phyloP scores from a whole-genome alignment of 2,329 filamentous ascomycete species.

The Exserohilum turcica region DNA sequence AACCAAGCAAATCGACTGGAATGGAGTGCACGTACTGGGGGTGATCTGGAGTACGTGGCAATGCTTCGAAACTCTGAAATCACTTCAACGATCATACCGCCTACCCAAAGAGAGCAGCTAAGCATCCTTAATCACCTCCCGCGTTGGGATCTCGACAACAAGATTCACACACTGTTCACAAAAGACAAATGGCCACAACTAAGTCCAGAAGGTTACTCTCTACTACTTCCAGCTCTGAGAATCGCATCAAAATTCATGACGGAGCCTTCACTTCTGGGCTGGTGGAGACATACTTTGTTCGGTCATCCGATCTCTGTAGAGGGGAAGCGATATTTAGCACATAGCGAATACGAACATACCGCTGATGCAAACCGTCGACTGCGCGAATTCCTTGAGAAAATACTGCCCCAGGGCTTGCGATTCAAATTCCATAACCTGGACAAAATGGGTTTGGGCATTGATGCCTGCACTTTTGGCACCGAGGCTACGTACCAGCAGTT shows the following conservation, averaged over 20 bases:
- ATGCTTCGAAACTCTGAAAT: not conserved
- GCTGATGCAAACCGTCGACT: not conserved
- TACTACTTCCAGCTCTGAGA: constrained; percentile 2
- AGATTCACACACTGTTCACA: constrained; percentile 3
- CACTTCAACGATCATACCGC: not conserved
- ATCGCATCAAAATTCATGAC: constrained; percentile 7
- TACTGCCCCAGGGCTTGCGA: not conserved
- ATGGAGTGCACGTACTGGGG: not conserved
- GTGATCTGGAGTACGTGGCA: not conserved
- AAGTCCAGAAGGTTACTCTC: not conserved
- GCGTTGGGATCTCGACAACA: not conserved
- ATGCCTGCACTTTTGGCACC: not conserved
- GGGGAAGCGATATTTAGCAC: not conserved
- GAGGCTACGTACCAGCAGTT: not conserved
- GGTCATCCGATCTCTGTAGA: not conserved
- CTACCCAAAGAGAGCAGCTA: not conserved
- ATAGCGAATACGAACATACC: not conserved
- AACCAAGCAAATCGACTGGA: not conserved
- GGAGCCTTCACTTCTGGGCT: constrained; percentile 1
- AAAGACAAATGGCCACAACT: not conserved
- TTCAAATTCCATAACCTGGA: not conserved
- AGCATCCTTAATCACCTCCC: not conserved
- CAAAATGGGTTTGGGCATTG: not conserved
- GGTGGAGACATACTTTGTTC: constrained; percentile 7
- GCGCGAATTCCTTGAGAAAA: not conserved